phyloP scores from a whole-genome alignment of 2,329 filamentous ascomycete genomes.

The Cladosporium colombiae region DNA sequence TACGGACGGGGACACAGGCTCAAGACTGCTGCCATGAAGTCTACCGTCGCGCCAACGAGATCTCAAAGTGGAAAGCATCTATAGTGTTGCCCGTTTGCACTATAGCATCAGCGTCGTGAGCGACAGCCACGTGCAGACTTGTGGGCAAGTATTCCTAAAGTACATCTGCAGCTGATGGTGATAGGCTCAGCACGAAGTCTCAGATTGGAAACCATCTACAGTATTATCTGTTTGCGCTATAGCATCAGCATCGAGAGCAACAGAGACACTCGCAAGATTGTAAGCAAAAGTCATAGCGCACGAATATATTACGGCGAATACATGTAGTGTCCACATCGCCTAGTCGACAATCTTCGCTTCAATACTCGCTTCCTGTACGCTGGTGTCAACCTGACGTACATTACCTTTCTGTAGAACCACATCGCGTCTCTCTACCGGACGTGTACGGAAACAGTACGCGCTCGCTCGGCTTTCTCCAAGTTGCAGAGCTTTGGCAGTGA shows the following conservation, averaged over 20 bases:
- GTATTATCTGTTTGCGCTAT: background rate
- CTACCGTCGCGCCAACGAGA: background rate
- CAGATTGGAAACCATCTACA: background rate
- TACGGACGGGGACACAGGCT: too few relatives aligned
- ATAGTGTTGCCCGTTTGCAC: background rate
- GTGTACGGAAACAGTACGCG: background rate
- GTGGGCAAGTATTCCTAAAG: background rate
- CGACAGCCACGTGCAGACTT: background rate
- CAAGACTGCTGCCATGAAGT: background rate
- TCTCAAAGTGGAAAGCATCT: background rate
- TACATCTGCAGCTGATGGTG: too few relatives aligned
- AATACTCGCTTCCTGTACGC: background rate
- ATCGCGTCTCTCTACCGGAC: background rate
- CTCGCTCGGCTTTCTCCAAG: background rate
- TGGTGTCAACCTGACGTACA: slow-evolving; percentile 1
- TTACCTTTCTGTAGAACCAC: background rate
- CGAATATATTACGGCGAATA: background rate
- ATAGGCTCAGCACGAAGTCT: too few relatives aligned
- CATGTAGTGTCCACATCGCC: background rate
- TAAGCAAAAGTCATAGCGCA: too few relatives aligned
- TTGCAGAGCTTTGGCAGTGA: slow-evolving; percentile 1
- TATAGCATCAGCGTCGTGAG: background rate
- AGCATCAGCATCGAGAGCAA: background rate
- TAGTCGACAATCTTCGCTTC: background rate
- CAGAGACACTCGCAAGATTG: too few relatives aligned